Evolutionary conservation across 352 stramenopile genomes (phyloP), one percentile per base, ranked within the genome.

Genomic region (Globisporangium cylindrosporum): DNA sequence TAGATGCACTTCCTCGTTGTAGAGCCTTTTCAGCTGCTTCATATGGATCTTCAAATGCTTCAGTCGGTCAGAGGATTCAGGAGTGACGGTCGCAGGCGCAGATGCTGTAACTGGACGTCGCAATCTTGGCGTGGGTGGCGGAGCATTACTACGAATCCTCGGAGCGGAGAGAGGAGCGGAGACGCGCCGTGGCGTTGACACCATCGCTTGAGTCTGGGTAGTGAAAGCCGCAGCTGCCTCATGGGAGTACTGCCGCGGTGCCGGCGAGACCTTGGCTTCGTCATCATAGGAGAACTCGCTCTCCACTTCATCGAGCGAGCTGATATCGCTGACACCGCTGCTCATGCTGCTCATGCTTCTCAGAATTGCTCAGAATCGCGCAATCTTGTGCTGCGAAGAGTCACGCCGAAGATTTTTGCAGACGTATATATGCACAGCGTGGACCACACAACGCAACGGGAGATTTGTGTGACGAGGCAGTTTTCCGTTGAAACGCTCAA

Each of bases 21-120:
- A 86, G 6, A 86, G 74, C 59, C 74, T 68, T 48, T 80, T 71
- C 15, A 86, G 76, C 32, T 86, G 76, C 59, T 84, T 76, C 69
- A 83, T 81, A 62, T 88, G 77, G n/a, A 57, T 76, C 65, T 81
- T 70, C 15, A 85, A 70, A 46, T 81, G 74, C 66, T 80, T 72
- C 20, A 86, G 60, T 0, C 78, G 73, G 29, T 79, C 34, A n/a
- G 59, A 43, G 15, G 60, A 36, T 18, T 59, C 62, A 6, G 59
- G 24, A 5, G 27, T 38, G 7, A 25, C 7, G 22, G 48, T 53
- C n/a, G 3, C 27, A 20, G 15, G 32, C 29, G 43, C 43, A n/a
- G 25, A 22, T 24, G 62, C 32, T 29, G 29, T 61, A 4, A 62
- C 34, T 62, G 62, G 51, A 32, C 62, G 62, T 56, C 54, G 14